A percentile compares a stretch with the other conserved stretches of the same genome.
These are phyloP conservation scores for Orbilia blumenaviensis DNA, from an alignment of 2,329 filamentous ascomycete genomes.

Conservation along the genomic window DNA sequence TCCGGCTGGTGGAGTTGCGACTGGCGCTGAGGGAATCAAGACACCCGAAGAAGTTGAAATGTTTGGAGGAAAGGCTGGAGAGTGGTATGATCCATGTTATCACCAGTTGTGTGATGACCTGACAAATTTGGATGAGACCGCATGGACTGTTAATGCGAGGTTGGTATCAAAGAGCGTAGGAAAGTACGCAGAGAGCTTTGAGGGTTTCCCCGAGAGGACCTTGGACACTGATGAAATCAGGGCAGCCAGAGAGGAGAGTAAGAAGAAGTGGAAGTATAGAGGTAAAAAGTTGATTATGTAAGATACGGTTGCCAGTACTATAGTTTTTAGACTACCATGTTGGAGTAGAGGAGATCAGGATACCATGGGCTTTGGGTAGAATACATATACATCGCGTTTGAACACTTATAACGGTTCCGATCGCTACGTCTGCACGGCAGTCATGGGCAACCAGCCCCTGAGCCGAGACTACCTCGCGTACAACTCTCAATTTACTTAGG, in stretches of 20 bases:
- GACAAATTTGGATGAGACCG: slow-evolving; percentile 66
- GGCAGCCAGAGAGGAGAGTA: slow-evolving; percentile 16
- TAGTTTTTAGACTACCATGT: background rate
- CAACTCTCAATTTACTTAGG: too few relatives aligned
- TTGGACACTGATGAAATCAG: slow-evolving; percentile 22
- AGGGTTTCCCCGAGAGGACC: slow-evolving; percentile 68
- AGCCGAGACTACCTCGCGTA: too few relatives aligned
- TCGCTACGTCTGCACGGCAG: too few relatives aligned
- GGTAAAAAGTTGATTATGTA: slow-evolving; percentile 46
- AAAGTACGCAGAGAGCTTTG: slow-evolving; percentile 72
- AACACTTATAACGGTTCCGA: too few relatives aligned
- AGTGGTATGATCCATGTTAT: slow-evolving; percentile 69
- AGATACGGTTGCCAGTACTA: too few relatives aligned
- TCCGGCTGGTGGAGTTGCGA: slow-evolving; percentile 78
- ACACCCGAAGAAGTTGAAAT: slow-evolving; percentile 71
- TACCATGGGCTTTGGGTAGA: background rate
- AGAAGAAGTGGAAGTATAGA: slow-evolving; percentile 46
- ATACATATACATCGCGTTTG: too few relatives aligned
- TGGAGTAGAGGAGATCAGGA: background rate
- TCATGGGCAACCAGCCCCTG: too few relatives aligned
- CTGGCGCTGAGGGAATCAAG: slow-evolving; percentile 80
- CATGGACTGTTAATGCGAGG: slow-evolving; percentile 68
- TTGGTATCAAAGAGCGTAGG: slow-evolving; percentile 77
- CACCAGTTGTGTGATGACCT: slow-evolving; percentile 67
- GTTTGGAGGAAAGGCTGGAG: slow-evolving; percentile 75